Conservation (phyloP, 108 stramenopile species). For the Skeletonema grethae region DNA sequence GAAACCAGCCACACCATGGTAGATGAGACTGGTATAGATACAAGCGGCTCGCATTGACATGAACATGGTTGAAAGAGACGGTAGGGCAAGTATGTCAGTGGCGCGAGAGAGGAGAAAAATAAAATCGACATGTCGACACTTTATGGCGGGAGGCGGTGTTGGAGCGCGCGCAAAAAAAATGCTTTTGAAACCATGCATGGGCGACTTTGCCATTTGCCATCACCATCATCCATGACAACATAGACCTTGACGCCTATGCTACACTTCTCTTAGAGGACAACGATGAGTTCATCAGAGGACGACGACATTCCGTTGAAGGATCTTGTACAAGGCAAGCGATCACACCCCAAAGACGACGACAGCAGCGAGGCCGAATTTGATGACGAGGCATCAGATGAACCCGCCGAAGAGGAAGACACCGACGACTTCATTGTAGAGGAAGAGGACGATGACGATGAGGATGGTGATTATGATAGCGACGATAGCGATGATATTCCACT, state of each 20-base stretch:
- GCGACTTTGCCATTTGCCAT: no score
- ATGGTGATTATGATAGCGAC: constrained; percentile 28
- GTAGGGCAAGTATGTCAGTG: no score
- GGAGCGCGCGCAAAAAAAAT: no score
- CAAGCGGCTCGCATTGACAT: neutral
- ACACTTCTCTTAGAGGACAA: neutral
- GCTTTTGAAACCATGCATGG: no score
- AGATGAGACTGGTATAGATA: constrained; percentile 5
- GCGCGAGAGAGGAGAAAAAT: no score
- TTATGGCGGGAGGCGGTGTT: no score
- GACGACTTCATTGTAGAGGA: constrained; percentile 25
- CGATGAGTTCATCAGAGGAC: constrained; percentile 9
- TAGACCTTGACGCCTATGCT: no score
- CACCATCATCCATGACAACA: no score
- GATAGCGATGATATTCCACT: constrained; percentile 75
- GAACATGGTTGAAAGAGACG: neutral
- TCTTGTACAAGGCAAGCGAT: constrained; percentile 10
- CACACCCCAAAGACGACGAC: constrained; percentile 4
- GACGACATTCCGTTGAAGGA: constrained; percentile 18
- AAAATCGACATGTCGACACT: no score
- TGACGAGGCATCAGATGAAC: constrained; percentile 37
- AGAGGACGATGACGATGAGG: constrained; percentile 34
- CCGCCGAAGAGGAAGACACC: constrained; percentile 17
- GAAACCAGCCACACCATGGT: neutral
- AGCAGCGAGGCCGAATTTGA: constrained; percentile 26